Evolutionary conservation across 495 filamentous ascomycete genomes (phyloP), one percentile per base, ranked within the genome.

Genomic region (Massariosphaeria phaeospora): DNA sequence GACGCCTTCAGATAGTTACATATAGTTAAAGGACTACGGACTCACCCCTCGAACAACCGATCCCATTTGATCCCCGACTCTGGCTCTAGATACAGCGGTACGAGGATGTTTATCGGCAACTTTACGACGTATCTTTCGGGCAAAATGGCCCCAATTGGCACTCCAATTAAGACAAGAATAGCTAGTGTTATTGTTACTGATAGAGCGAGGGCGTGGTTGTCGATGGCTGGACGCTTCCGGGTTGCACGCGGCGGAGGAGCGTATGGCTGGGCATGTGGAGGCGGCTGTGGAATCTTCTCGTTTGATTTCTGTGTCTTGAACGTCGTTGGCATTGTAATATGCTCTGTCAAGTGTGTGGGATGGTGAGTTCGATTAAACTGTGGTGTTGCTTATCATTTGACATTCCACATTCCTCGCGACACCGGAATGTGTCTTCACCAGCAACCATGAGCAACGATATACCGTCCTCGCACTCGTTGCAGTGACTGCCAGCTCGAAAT

Each of bases 61-160:
- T 63, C 50, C 60, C 60, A 63, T 20, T 5, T n/a, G n/a, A n/a
- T 25, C 3, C 60, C 60, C 13, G 34, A 45, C n/a, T 31, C 21
- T 2, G 60, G 60, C 31, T 55, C 59, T 21, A 63, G 55, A 27
- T 63, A 63, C 17, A 63, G 50, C 18, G 60, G 60, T 13, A 63
- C 21, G 18, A 63, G 26, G 10, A 63, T 44, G 4, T 21, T 43
- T 12, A 38, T 38, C 13, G 35, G 35, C 5, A 38, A n/a, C 20
- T 17, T 38, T 17, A 6, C 4, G 35, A 38, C n/a, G 20, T 38
- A n/a, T 38, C n/a, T 7, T 38, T 38, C 13, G 20, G 35, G 35
- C 6, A 38, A 6, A 6, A 38, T 38, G 5, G 35, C 35, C 6
- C 7, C 35, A 17, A 38, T 12, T 15, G 35, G 35, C 6, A 38